These are phyloP conservation scores for Puya raimondii DNA, from an alignment of 176 grass and related monocot genomes.

Conservation along the genomic window DNA sequence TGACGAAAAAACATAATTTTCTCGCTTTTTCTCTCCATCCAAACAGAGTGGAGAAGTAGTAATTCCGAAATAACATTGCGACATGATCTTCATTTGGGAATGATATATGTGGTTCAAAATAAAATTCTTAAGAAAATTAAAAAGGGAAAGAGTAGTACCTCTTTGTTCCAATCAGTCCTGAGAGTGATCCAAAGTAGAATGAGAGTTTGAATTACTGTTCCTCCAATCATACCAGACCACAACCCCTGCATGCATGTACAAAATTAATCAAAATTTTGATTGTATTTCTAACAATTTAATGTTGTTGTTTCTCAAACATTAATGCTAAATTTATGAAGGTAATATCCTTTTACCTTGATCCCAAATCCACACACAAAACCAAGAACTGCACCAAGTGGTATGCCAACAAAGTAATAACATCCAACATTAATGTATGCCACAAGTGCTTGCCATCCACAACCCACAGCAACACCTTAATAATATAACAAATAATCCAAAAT, in stretches of 20 bases:
- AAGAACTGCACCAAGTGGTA: slow-evolving; percentile 51
- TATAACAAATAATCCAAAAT: not conserved
- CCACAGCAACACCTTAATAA: slow-evolving; percentile 72
- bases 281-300: not conserved
- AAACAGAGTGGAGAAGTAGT: too few species aligned
- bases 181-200: slow-evolving; percentile 24
- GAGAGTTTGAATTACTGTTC: slow-evolving; percentile 18
- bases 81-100: too few species aligned
- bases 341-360: slow-evolving; percentile 40
- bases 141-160: slow-evolving; percentile 8
- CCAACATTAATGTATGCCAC: slow-evolving; percentile 84
- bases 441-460: slow-evolving; percentile 79
- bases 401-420: slow-evolving; percentile 77
- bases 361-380: slow-evolving; percentile 67
- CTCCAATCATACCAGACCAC: slow-evolving; percentile 40
- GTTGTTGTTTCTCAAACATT: not conserved
- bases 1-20: too few species aligned
- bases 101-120: too few species aligned
- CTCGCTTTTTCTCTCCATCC: too few species aligned
- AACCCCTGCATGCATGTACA: slow-evolving; percentile 36
- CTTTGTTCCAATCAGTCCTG: slow-evolving; percentile 31
- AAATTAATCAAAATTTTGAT: not conserved
- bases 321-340: not conserved
- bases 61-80: too few species aligned
- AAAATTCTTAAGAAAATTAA: not conserved